phyloP scores from a whole-genome alignment of 305 asterid genomes.

The Rubia tinctorum region DNA sequence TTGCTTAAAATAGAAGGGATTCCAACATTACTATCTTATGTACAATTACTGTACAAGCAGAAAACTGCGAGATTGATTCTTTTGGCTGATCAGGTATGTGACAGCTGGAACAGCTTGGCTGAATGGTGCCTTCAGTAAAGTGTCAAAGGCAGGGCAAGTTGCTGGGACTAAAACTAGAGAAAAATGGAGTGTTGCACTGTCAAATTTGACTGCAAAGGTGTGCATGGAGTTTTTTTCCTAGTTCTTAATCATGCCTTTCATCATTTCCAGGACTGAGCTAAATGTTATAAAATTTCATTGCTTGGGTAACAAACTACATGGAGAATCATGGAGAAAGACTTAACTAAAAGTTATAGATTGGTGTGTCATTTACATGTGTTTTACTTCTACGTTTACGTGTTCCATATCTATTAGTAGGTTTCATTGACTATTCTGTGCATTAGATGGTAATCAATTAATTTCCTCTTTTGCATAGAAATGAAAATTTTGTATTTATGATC shows the following conservation, averaged over 20 bases:
- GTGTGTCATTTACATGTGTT: neutral
- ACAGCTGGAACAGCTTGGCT: constrained; percentile 94
- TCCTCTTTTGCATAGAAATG: neutral
- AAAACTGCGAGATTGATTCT: constrained; percentile 15
- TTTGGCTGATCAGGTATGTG: constrained; percentile 65
- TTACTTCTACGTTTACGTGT: neutral
- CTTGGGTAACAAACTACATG: neutral
- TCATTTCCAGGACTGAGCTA: neutral
- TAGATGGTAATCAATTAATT: neutral
- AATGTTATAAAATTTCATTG: neutral
- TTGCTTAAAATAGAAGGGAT: neutral
- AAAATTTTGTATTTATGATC: neutral
- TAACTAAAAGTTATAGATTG: constrained; percentile 2
- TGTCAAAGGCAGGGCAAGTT: constrained; percentile 80
- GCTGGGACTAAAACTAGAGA: constrained; percentile 93
- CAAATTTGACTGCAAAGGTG: constrained; percentile 90
- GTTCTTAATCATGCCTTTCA: neutral
- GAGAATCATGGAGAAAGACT: neutral
- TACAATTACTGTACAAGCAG: neutral
- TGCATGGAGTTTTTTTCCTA: neutral
- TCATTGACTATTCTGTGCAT: neutral
- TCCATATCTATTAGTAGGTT: neutral
- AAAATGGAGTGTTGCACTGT: constrained; percentile 74
- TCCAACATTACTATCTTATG: too few relatives aligned
- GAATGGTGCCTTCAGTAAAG: constrained; percentile 85